phyloP scores from a whole-genome alignment of 768 basidiomycete genomes.

The Amanita rimosa region DNA sequence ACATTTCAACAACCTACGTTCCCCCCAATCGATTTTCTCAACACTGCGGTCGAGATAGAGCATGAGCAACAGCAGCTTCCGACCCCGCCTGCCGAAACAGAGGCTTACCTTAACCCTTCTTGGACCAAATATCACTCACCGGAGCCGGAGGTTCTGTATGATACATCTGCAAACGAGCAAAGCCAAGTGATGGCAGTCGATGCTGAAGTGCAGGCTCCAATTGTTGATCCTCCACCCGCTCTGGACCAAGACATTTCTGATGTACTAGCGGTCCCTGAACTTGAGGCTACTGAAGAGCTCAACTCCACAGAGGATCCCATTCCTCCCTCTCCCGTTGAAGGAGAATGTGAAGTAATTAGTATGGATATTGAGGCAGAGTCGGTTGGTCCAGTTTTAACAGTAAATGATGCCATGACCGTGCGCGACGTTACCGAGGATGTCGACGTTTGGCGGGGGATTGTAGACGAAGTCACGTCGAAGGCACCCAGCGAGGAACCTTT shows the following conservation, averaged over 20 bases:
- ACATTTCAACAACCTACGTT: neutral
- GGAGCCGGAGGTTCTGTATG: neutral
- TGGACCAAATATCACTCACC: neutral
- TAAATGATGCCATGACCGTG: conserved; percentile 9
- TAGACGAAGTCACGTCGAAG: conserved; percentile 6
- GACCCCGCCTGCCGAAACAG: conserved; percentile 14
- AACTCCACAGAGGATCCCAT: neutral
- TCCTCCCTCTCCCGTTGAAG: neutral
- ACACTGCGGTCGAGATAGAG: conserved; percentile 1
- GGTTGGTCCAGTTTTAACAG: neutral
- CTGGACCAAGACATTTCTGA: neutral
- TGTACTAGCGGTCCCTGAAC: too few relatives aligned
- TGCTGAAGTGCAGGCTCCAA: neutral
- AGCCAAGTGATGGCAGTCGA: neutral
- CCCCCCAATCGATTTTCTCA: neutral
- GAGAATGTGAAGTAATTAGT: neutral
- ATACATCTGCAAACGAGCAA: neutral
- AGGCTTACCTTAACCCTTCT: neutral
- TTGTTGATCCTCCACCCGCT: neutral
- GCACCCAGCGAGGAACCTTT: conserved; percentile 1
- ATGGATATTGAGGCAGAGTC: neutral
- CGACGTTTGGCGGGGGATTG: neutral
- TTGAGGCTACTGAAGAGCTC: neutral
- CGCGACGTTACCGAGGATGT: conserved; percentile 2
- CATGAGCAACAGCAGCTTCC: conserved; percentile 13